phyloP scores from a whole-genome alignment of 2,329 filamentous ascomycete genomes.

The Pseudogymnoascus sp. region DNA sequence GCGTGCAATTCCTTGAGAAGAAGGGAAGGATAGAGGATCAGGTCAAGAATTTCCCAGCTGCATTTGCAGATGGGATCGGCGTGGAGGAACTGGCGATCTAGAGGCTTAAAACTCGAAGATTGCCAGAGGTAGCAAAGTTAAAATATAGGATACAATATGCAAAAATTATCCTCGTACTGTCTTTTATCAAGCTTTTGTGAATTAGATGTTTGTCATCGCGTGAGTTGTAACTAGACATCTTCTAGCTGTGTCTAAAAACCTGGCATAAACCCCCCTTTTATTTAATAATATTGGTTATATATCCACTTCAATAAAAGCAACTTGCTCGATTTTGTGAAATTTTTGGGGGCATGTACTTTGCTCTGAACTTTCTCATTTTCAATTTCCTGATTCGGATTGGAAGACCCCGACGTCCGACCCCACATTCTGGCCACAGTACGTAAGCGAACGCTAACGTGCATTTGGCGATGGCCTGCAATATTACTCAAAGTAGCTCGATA shows the following conservation, averaged over 20 bases:
- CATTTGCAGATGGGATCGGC: slow-evolving; percentile 49
- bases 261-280: background rate
- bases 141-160: slow-evolving; percentile 7
- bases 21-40: slow-evolving; percentile 79
- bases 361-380: background rate
- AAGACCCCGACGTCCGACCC: background rate
- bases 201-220: background rate
- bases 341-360: background rate
- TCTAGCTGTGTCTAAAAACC: background rate
- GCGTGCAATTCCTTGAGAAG: slow-evolving; percentile 98
- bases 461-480: slow-evolving; percentile 8
- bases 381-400: background rate
- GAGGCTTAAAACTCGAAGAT: background rate
- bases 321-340: background rate
- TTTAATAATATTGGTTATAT: background rate
- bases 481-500: background rate
- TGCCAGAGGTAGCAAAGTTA: slow-evolving; percentile 2
- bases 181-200: too few relatives aligned
- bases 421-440: background rate
- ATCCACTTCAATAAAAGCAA: background rate
- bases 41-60: slow-evolving; percentile 90
- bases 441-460: slow-evolving; percentile 6
- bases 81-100: background rate
- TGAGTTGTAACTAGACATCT: background rate
- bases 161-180: background rate